phyloP scores from a whole-genome alignment of 441 rosid genomes.

The Arabidopsis lyrata region DNA sequence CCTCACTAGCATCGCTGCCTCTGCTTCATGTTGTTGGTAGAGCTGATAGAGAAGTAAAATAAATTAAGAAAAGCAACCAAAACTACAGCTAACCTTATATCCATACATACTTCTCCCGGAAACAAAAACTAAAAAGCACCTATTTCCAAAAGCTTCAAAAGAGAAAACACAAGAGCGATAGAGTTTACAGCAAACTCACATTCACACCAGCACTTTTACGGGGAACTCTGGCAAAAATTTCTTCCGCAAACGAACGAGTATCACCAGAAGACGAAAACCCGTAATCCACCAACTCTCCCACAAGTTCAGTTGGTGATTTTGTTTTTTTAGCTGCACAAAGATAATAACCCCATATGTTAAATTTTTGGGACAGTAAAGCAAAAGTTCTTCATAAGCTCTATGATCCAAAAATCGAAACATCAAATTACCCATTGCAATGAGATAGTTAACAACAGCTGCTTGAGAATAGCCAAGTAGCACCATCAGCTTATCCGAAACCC shows the following conservation, averaged over 20 bases:
- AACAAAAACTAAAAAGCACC: background rate
- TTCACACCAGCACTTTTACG: conserved; percentile 60
- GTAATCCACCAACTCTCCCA: conserved; percentile 59
- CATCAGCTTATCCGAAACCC: conserved; percentile 89
- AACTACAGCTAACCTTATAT: conserved; percentile 13
- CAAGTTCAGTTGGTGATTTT: conserved; percentile 64
- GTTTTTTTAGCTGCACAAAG: conserved; percentile 73
- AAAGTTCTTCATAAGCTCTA: conserved; percentile 10
- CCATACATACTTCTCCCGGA: conserved; percentile 13
- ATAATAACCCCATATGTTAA: background rate
- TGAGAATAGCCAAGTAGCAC: conserved; percentile 79
- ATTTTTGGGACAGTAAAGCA: background rate
- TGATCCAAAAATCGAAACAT: conserved; percentile 7
- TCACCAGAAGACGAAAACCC: conserved; percentile 73
- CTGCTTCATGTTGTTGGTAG: conserved; percentile 85
- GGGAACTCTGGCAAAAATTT: conserved; percentile 76
- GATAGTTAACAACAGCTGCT: conserved; percentile 68
- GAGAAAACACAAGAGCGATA: conserved; percentile 1
- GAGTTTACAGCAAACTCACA: conserved; percentile 55
- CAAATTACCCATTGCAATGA: conserved; percentile 72
- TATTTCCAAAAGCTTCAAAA: conserved; percentile 3
- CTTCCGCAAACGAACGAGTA: conserved; percentile 72
- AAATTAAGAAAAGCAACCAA: conserved; percentile 23
- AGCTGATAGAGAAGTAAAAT: conserved; percentile 48
- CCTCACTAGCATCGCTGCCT: conserved; percentile 80